Evolutionary conservation across 1,284 basidiomycete genomes (phyloP).

Genomic region (Amylostereum chailletii): DNA sequence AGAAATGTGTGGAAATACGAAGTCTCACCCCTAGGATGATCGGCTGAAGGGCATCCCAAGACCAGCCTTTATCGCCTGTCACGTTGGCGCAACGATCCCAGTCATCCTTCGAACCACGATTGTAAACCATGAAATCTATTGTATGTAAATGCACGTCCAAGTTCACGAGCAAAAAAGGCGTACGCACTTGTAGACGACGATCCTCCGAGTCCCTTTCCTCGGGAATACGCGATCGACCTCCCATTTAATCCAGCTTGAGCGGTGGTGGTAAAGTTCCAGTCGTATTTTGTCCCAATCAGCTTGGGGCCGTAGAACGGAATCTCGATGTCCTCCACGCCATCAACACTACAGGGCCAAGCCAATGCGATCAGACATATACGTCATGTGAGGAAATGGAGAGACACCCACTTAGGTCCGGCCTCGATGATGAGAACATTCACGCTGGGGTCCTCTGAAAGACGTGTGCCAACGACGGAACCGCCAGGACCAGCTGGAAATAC

Average conservation of each 20-base stretch:
- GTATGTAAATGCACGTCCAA: background rate
- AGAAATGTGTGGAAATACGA: background rate
- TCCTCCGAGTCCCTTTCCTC: constrained; percentile 29
- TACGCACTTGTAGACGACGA: constrained; percentile 27
- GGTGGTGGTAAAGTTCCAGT: constrained; percentile 25
- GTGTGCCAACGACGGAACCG: constrained; percentile 3
- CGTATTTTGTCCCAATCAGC: background rate
- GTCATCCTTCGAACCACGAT: constrained; percentile 21
- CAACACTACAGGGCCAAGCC: background rate
- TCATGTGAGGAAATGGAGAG: background rate
- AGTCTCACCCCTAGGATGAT: constrained; percentile 21
- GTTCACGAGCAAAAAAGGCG: background rate
- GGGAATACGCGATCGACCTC: constrained; percentile 18
- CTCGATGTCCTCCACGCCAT: background rate
- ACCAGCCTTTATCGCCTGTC: constrained; percentile 22
- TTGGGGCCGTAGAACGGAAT: background rate
- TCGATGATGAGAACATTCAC: constrained; percentile 8
- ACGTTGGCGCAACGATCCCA: constrained; percentile 18
- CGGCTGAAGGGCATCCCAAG: constrained; percentile 19
- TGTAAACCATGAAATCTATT: constrained; percentile 20
- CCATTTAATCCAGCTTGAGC: constrained; percentile 22
- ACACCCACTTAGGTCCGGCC: constrained; percentile 6
- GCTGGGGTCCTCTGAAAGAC: constrained; percentile 2
- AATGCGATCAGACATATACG: background rate
- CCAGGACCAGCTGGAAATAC: constrained; percentile 3